A percentile compares a stretch with the other conserved stretches of the same genome.
phyloP scores from a whole-genome alignment of 257 asterid species.

The Solanum etuberosum region DNA sequence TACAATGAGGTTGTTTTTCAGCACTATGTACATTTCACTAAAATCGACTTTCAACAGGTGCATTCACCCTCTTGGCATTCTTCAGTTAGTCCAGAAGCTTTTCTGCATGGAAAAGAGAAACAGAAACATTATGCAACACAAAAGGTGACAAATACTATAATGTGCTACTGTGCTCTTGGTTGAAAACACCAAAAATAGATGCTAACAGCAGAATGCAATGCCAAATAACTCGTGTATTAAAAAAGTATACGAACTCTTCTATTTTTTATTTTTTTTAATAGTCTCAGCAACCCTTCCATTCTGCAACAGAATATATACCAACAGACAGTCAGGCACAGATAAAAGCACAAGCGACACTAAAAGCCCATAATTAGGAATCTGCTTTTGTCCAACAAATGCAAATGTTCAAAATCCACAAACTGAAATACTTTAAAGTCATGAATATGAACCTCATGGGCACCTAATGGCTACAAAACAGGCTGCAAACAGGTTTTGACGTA shows the following conservation, averaged over 20 bases:
- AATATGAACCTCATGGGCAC: not conserved
- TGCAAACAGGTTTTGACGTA: not conserved
- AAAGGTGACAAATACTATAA: not conserved
- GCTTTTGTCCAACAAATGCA: not conserved
- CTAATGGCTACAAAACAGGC: not conserved
- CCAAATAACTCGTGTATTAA: not conserved
- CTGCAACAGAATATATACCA: not conserved
- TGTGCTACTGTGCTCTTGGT: not conserved
- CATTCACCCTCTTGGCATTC: slow-evolving; percentile 48
- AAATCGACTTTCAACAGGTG: slow-evolving; percentile 27
- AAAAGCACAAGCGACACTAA: not conserved
- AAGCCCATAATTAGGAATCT: not conserved
- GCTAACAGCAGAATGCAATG: not conserved
- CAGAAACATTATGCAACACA: slow-evolving; percentile 9
- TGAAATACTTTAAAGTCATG: not conserved
- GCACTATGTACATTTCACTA: not conserved
- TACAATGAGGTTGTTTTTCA: slow-evolving; percentile 6
- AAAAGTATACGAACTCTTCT: not conserved
- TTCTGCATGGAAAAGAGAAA: slow-evolving; percentile 41
- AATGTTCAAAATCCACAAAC: not conserved
- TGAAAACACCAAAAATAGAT: not conserved
- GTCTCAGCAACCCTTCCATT: not conserved
- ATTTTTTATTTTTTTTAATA: not conserved
- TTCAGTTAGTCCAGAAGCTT: slow-evolving; percentile 38
- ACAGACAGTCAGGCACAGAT: not conserved